Evolutionary conservation across 148 eudicot genomes (phyloP), one percentile per base, ranked within the genome.

Genomic region (Rhododendron henanense): DNA sequence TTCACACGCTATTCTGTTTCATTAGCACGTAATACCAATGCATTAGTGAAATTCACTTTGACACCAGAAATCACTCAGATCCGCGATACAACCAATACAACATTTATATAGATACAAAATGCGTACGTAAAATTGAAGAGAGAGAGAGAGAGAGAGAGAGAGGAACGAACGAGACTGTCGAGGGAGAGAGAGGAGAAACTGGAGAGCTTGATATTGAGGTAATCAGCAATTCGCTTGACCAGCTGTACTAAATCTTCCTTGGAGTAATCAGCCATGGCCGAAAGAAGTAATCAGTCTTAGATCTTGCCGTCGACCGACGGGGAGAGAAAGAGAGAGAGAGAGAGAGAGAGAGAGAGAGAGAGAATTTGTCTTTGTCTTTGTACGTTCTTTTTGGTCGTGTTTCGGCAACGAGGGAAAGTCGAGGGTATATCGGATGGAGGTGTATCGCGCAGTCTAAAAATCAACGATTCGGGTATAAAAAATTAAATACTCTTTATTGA

Each of bases 201-300:
- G 77, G 96, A 93, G 88, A 94, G 83, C 87, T 92, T 94, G 83
- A 91, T 21, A 73, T 91, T 84, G 86, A 95, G 87, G 85, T 87
- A 90, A 87, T 96, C 90, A 59, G 93, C 89, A 28, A 95, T 53
- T 79, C 94, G 92, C 92, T 91, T 95, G 86, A 95, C 84, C 53
- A 94, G 90, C 90, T 93, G 93, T 33, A 92, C 31, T 41, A 95
- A 85, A 44, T 93, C 93, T 21, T 92, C 94, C 90, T 92, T 95
- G 25, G 94, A 91, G 80, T 90, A 45, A 67, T 95, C 94, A 47
- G 93, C 94, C 96, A 94, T 94, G 76, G 84, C 88, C 35, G 85
- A 45, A 35, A 25, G 33, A 48, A 61, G 28, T 31, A 71, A 71
- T 71, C 39, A 31, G 76, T 55, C 61, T 53, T 45, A 35, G 85